Evolutionary conservation across 2,329 filamentous ascomycete genomes (phyloP).

Genomic region (Fusarium sambucinum): DNA sequence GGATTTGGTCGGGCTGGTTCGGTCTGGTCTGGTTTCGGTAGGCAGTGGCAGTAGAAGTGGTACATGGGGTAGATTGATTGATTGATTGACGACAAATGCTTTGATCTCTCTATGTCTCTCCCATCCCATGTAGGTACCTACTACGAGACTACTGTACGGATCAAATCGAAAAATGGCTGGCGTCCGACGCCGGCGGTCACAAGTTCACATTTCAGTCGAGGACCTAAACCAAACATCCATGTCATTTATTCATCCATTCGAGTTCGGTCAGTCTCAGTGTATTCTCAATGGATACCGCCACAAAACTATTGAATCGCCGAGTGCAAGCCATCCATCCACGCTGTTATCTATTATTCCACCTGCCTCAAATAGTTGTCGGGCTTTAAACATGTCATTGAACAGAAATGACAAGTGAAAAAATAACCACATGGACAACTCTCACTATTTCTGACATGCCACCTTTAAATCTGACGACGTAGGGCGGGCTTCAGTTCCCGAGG

Average conservation of each 20-base stretch:
- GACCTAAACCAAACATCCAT: conserved; percentile 18
- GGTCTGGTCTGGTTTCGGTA: conserved; percentile 29
- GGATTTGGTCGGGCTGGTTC: no score
- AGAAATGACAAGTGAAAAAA: conserved; percentile 7
- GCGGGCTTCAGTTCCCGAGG: conserved; percentile 35
- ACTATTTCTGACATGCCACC: conserved; percentile 14
- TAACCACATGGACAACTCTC: conserved; percentile 1
- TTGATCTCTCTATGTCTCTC: conserved; percentile 11
- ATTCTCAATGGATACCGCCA: conserved; percentile 35
- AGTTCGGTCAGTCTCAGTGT: conserved; percentile 29
- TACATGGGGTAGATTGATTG: conserved; percentile 17
- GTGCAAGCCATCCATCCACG: conserved; percentile 5
- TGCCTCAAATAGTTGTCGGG: conserved; percentile 2
- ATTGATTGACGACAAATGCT: neutral
- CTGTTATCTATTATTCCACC: conserved; percentile 17
- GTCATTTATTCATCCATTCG: conserved; percentile 27
- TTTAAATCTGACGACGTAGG: conserved; percentile 14
- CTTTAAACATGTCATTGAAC: neutral
- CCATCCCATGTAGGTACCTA: neutral
- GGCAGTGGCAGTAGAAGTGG: conserved; percentile 3
- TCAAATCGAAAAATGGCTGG: conserved; percentile 31
- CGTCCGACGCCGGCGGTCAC: conserved; percentile 44
- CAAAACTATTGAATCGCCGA: conserved; percentile 28
- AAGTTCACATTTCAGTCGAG: conserved; percentile 41
- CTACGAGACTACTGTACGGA: conserved; percentile 6